Percentiles rank a stretch among this genome's conserved stretches.
phyloP scores from a whole-genome alignment of 208 protist genomes.

The Trypanosoma scelopori region DNA sequence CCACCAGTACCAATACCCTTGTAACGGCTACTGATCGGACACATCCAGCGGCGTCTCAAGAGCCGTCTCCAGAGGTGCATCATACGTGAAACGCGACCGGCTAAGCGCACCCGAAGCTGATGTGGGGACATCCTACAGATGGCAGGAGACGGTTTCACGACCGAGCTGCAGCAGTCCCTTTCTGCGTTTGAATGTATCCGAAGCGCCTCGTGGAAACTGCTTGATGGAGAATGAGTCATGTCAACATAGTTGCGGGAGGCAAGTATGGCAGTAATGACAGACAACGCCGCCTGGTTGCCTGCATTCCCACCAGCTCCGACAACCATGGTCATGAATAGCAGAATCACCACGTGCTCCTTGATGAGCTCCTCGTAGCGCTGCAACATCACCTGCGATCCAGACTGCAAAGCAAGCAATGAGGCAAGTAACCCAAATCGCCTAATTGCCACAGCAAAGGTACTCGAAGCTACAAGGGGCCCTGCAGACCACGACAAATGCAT shows the following conservation, averaged over 20 bases:
- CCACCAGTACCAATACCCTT: not conserved
- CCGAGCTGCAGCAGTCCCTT: not conserved
- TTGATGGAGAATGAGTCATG: not conserved
- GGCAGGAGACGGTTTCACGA: not conserved
- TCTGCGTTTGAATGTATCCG: not conserved
- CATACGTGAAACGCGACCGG: not conserved
- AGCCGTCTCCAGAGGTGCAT: not conserved
- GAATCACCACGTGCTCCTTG: constrained; percentile 28
- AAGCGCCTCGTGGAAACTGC: not conserved
- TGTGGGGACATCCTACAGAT: not conserved
- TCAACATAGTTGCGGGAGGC: not conserved
- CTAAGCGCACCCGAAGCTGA: not conserved
- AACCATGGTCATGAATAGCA: constrained; percentile 53
- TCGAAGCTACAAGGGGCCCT: not conserved
- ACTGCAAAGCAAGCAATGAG: constrained; percentile 35
- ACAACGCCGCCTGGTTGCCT: constrained; percentile 38
- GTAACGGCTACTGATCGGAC: not conserved
- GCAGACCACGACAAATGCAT: not conserved
- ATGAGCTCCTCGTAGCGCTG: constrained; percentile 36
- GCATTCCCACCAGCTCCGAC: constrained; percentile 57
- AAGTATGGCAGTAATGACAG: constrained; percentile 28
- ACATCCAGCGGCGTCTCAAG: not conserved
- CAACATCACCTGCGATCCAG: constrained; percentile 28
- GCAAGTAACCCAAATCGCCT: constrained; percentile 26
- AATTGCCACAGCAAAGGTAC: constrained; percentile 9